These are phyloP conservation scores for Candida tetrigidarum DNA, from an alignment of 1,139 yeast genomes.

Conservation along the genomic window DNA sequence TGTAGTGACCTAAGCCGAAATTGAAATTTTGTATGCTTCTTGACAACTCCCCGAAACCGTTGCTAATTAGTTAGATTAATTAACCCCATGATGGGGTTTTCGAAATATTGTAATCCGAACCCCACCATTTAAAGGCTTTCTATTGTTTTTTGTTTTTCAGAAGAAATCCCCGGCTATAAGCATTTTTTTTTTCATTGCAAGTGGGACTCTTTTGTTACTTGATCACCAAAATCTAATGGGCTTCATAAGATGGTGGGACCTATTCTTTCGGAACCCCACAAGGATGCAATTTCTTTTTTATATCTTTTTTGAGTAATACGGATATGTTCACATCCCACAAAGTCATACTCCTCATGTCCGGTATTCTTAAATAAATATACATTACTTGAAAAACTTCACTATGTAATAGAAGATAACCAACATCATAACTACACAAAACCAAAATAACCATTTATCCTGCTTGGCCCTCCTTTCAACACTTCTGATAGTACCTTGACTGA, in stretches of 20 bases:
- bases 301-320: neutral
- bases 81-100: neutral
- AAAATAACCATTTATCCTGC: constrained; percentile 88
- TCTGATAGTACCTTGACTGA: constrained; percentile 83
- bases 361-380: neutral
- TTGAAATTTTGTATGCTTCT: neutral
- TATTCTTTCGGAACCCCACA: no score
- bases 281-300: neutral
- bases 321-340: neutral
- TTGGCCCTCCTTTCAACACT: constrained; percentile 83
- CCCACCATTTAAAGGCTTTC: constrained; percentile 1
- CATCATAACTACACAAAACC: constrained; percentile 70
- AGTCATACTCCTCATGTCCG: neutral
- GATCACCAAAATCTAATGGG: no score
- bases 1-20: constrained; percentile 3
- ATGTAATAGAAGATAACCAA: constrained; percentile 73
- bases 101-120: neutral
- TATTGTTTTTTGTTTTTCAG: no score
- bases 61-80: neutral
- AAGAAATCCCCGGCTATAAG: no score
- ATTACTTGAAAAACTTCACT: constrained; percentile 63
- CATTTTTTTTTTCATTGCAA: no score
- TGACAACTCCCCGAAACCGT: neutral
- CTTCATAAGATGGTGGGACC: no score
- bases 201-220: constrained; percentile 4